Evolutionary conservation across 2,329 filamentous ascomycete genomes (phyloP), one percentile per base, ranked within the genome.

Genomic region (Cadophora malorum): DNA sequence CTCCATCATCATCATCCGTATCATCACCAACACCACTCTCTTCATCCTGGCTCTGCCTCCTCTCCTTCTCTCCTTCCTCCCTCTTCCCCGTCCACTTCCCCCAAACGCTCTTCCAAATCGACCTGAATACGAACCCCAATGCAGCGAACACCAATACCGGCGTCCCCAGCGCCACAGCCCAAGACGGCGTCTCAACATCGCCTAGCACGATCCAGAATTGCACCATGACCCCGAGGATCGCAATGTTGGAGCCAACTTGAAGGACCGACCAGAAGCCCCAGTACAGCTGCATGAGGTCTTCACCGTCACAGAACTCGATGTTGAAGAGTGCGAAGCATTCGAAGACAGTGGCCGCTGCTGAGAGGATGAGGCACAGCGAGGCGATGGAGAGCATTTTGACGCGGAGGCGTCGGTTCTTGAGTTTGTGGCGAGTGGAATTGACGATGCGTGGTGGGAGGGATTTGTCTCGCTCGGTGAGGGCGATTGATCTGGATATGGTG

Each of bases 181-280:
- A 89, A 0, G 83, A 83, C 79, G 86, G 86, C n/a, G 85, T 83
- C 67, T 81, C 81, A 60, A 82, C 78, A 49, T 85, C 80, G 47
- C 80, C 79, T 9, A 87, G 73, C 2, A 82, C 80, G 69, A 88
- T 84, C 45, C 81, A 80, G 31, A 87, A 77, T 47, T 85, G 82
- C 3, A 88, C 78, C 55, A 86, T 82, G 69, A 88, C 84, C 33
- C 86, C 86, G 14, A 83, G 75, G 73, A 88, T 86, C 67, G 86
- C 86, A 45, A 88, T 87, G 68, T 86, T 78, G 1, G 84, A 84
- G 6, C 86, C 86, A 2, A 88, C 78, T 72, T 88, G 86, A 5
- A 87, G 79, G 81, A 87, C 85, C 25, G 85, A 86, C 85, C 86
- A 88, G 1, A 86, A 87, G 0, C 86, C 84, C 86, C 86, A 88